Evolutionary conservation across 208 protist genomes (phyloP).

Genomic region (Entamoeba dispar): DNA sequence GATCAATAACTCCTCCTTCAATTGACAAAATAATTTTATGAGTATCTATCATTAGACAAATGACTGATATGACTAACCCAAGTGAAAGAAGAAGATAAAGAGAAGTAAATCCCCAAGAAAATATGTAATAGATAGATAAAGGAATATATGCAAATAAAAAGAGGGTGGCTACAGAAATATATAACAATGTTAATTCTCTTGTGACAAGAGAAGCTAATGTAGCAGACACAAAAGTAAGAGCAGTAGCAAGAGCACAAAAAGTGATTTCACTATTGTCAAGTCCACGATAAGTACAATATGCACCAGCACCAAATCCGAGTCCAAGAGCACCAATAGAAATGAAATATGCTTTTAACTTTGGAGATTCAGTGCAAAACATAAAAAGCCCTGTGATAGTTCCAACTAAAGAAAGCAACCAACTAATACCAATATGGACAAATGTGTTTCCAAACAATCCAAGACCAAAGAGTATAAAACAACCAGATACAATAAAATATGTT

Average conservation of each 20-base stretch:
- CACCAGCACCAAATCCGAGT: neutral
- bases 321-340: neutral
- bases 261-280: neutral
- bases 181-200: neutral
- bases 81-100: neutral
- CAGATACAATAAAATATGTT: neutral
- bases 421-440: neutral
- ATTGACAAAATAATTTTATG: neutral
- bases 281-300: neutral
- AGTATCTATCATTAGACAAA: neutral
- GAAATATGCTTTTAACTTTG: neutral
- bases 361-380: neutral
- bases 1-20: neutral
- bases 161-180: neutral
- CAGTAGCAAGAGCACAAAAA: neutral
- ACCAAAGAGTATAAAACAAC: neutral
- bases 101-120: neutral
- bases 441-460: neutral
- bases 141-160: neutral
- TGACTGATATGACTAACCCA: neutral
- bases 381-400: neutral
- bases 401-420: neutral
- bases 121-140: neutral
- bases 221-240: neutral
- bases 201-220: neutral